These are phyloP conservation scores for Sporobolomyces phaffii DNA, from an alignment of 768 basidiomycete genomes.

Conservation along the genomic window DNA sequence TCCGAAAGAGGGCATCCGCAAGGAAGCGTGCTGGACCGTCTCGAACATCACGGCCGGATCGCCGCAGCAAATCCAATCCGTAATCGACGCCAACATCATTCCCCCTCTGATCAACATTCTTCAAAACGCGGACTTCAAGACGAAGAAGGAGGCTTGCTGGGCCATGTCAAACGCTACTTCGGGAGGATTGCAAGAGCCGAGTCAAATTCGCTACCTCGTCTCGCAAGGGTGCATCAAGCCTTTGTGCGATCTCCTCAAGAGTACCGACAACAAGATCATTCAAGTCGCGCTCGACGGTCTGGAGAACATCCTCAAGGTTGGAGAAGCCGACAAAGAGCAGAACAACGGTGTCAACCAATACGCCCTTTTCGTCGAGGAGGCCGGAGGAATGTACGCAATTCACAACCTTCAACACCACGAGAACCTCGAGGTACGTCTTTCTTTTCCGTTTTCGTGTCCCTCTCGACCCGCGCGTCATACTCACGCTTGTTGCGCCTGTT, in stretches of 20 bases:
- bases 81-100: conserved; percentile 96
- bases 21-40: conserved; percentile 99
- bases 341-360: conserved; percentile 82
- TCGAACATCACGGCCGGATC: conserved; percentile 97
- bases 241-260: conserved; percentile 86
- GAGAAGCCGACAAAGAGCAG: conserved; percentile 84
- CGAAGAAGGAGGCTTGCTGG: conserved; percentile 99
- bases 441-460: conserved; percentile 58
- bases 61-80: conserved; percentile 90
- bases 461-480: neutral
- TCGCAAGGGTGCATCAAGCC: conserved; percentile 98
- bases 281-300: conserved; percentile 90
- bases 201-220: conserved; percentile 96
- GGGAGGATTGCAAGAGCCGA: conserved; percentile 90
- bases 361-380: conserved; percentile 91
- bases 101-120: conserved; percentile 98
- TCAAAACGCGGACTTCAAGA: conserved; percentile 96
- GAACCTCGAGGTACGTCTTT: conserved; percentile 72
- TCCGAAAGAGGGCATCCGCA: conserved; percentile 96
- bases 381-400: conserved; percentile 96
- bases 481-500: neutral
- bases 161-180: conserved; percentile 98
- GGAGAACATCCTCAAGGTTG: conserved; percentile 96
- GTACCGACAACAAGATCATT: conserved; percentile 99
- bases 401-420: conserved; percentile 99